phyloP scores from a whole-genome alignment of 2,329 filamentous ascomycete genomes.

The Metarhizium album region DNA sequence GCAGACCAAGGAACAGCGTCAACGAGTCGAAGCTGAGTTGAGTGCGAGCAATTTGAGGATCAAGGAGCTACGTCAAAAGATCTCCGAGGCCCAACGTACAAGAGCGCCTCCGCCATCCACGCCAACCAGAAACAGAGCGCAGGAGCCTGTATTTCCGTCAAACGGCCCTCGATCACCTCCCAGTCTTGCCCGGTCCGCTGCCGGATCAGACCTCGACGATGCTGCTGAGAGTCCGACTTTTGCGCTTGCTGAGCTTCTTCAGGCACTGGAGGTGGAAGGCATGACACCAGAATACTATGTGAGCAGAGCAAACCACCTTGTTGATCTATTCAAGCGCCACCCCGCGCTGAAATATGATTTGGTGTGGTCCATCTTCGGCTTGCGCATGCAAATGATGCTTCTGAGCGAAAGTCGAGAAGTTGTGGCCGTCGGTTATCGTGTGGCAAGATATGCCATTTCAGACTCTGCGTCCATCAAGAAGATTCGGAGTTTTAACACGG shows the following conservation, averaged over 20 bases:
- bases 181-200: conserved; percentile 43
- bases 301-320: conserved; percentile 78
- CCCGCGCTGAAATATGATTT: conserved; percentile 93
- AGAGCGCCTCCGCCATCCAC: conserved; percentile 37
- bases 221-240: conserved; percentile 81
- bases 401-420: conserved; percentile 93
- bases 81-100: conserved; percentile 45
- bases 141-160: conserved; percentile 33
- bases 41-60: conserved; percentile 73
- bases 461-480: conserved; percentile 82
- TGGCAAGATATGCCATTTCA: conserved; percentile 89
- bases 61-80: conserved; percentile 49
- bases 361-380: conserved; percentile 88
- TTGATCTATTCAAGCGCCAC: conserved; percentile 92
- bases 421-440: conserved; percentile 84
- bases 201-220: conserved; percentile 55
- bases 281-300: conserved; percentile 95
- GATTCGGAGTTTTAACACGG: conserved; percentile 79
- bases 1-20: conserved; percentile 78
- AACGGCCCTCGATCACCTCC: conserved; percentile 45
- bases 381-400: conserved; percentile 91
- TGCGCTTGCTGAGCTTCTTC: conserved; percentile 78
- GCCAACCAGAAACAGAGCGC: conserved; percentile 40
- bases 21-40: conserved; percentile 75
- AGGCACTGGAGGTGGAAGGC: conserved; percentile 77